Percentiles rank a stretch among this genome's conserved stretches.
Evolutionary conservation across 2,329 filamentous ascomycete species (phyloP).

Genomic region (Colletotrichum lupini): DNA sequence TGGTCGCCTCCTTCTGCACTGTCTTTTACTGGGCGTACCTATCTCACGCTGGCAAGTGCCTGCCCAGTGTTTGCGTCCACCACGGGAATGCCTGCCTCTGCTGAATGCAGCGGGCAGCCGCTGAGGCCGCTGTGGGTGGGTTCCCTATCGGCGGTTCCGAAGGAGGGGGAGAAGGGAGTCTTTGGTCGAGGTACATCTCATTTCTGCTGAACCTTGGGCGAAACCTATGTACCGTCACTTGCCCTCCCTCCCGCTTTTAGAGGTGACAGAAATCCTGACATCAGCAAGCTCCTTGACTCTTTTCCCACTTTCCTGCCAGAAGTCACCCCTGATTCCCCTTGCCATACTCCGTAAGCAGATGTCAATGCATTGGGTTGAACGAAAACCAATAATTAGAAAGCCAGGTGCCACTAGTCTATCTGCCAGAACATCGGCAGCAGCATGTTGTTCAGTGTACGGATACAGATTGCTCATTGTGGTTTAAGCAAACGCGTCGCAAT

Average conservation of each 20-base stretch:
- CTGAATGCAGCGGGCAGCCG: not conserved
- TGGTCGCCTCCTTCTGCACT: constrained; percentile 7
- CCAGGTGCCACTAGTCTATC: not conserved
- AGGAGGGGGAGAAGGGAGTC: constrained; percentile 7
- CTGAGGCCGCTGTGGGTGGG: not conserved
- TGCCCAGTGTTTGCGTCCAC: constrained; percentile 23
- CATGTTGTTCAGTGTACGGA: too few relatives aligned
- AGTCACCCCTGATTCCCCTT: constrained; percentile 3
- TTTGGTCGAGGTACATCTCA: not conserved
- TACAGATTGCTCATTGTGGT: too few relatives aligned
- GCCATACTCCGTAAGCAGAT: not conserved
- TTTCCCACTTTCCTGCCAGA: not conserved
- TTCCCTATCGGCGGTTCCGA: constrained; percentile 16
- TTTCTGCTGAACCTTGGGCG: not conserved
- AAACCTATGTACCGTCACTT: not conserved
- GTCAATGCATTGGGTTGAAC: not conserved
- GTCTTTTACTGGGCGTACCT: constrained; percentile 8
- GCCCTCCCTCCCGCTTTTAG: not conserved
- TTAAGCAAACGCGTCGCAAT: too few relatives aligned
- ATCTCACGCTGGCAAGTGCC: constrained; percentile 4
- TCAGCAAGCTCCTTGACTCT: not conserved
- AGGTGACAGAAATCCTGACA: not conserved
- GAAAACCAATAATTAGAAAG: not conserved
- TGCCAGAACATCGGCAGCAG: not conserved
- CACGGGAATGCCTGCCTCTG: constrained; percentile 23